A percentile compares a stretch with the other conserved stretches of the same genome.
These are phyloP conservation scores for Delonix regia DNA, from an alignment of 306 rosid species.

Conservation along the genomic window DNA sequence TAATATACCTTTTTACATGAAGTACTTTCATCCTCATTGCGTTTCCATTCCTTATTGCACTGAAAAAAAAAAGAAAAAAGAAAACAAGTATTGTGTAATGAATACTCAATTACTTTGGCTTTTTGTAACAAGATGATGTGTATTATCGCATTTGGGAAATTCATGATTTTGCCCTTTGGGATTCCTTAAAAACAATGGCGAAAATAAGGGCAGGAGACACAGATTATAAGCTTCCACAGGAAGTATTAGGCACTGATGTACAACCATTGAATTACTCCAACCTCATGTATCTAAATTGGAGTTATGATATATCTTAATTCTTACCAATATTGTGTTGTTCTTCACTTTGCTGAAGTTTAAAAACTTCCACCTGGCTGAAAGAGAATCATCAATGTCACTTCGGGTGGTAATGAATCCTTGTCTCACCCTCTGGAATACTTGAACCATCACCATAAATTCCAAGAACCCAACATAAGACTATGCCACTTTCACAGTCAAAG, in stretches of 20 bases:
- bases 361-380: background rate
- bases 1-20: too few species aligned
- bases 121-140: background rate
- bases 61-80: too few species aligned
- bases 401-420: background rate
- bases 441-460: background rate
- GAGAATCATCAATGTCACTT: slow-evolving; percentile 1
- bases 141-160: background rate
- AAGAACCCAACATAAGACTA: background rate
- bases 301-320: too few species aligned
- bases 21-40: too few species aligned
- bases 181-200: background rate
- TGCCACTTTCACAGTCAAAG: background rate
- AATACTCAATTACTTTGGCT: too few species aligned
- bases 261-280: background rate
- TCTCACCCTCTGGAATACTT: slow-evolving; percentile 18
- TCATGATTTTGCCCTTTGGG: background rate
- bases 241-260: background rate
- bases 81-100: too few species aligned
- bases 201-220: background rate
- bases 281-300: background rate
- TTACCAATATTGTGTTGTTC: background rate
- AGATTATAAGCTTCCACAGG: background rate
- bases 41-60: too few species aligned
- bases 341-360: background rate